Evolutionary conservation across 768 basidiomycete species (phyloP).

Genomic region (Pleurotus pulmonarius): DNA sequence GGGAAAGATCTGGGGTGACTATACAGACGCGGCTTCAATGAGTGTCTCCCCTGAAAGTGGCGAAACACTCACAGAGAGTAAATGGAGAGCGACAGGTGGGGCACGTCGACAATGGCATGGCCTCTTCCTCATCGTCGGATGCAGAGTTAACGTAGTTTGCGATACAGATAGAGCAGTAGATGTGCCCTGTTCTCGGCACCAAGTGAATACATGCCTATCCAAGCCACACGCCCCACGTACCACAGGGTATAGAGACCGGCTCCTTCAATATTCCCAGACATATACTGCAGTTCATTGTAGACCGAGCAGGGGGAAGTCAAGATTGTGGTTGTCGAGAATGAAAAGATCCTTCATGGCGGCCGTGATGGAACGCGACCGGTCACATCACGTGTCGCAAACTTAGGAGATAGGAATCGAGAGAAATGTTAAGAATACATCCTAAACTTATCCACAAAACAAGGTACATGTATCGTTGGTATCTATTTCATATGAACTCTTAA

Average conservation of each 20-base stretch:
- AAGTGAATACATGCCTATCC: neutral
- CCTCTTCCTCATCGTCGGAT: neutral
- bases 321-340: too few species aligned
- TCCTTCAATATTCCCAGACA: neutral
- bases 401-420: too few species aligned
- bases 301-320: neutral
- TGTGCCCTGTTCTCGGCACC: constrained; percentile 4
- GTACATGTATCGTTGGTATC: neutral
- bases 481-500: constrained; percentile 1
- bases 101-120: neutral
- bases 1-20: constrained; percentile 30
- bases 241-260: constrained; percentile 7
- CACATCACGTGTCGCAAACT: too few species aligned
- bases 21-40: neutral
- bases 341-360: too few species aligned
- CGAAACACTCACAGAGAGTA: constrained; percentile 18
- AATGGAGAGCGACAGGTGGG: neutral
- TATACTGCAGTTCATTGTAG: constrained; percentile 3
- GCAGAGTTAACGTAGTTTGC: constrained; percentile 6
- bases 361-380: too few species aligned
- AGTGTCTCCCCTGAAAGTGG: constrained; percentile 14
- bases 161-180: constrained; percentile 8
- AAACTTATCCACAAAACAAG: too few species aligned
- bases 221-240: neutral
- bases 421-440: too few species aligned